Conservation (phyloP, 2,329 filamentous ascomycete genomes). For the Colletotrichum sp. region DNA sequence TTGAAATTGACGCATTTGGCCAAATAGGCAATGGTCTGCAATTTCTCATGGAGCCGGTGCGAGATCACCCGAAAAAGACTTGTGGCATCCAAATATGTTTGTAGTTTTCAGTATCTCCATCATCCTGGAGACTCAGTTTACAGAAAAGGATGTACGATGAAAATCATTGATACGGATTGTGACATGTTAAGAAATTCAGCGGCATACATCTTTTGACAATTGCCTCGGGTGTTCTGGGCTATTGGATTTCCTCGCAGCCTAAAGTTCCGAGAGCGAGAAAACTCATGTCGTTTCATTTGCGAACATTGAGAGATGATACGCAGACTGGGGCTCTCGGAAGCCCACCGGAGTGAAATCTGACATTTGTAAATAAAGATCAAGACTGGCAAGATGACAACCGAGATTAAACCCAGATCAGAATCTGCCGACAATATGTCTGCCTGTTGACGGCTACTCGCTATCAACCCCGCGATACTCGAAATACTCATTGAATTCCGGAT, state of each 20-base stretch:
- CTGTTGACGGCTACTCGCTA: background rate
- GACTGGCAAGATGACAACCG: background rate
- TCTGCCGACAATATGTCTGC: background rate
- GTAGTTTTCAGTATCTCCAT: background rate
- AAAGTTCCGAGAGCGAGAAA: background rate
- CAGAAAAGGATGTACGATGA: background rate
- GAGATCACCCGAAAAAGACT: background rate
- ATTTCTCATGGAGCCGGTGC: background rate
- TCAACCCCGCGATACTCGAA: conserved; percentile 43
- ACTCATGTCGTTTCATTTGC: background rate
- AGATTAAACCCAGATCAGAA: background rate
- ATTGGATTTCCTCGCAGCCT: background rate
- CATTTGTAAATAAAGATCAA: background rate
- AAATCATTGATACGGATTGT: background rate
- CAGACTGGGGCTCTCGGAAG: background rate
- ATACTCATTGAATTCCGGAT: conserved; percentile 37
- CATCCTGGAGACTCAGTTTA: background rate
- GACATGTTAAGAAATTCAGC: background rate
- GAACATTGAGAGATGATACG: background rate
- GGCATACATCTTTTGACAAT: background rate
- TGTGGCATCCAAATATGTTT: background rate
- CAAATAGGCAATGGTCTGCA: background rate
- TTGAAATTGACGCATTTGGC: background rate
- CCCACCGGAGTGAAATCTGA: background rate
- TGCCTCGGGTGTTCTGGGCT: accelerated